Conservation (phyloP, 2,329 filamentous ascomycete genomes). For the Aspergillus viridinutans region DNA sequence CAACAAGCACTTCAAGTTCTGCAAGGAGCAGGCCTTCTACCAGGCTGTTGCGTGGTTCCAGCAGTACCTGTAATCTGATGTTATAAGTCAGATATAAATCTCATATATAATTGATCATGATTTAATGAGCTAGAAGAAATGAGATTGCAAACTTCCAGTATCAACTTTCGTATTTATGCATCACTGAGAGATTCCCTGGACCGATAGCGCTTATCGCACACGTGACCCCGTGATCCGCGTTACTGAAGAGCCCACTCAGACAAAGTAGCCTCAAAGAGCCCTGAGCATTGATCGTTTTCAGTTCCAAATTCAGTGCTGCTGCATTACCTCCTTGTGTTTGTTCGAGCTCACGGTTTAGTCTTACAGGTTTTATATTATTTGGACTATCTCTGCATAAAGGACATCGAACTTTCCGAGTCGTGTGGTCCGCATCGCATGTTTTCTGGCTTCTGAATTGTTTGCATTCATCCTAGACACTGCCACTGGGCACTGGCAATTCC, state of each 20-base stretch:
- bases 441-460: background rate
- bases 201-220: constrained; percentile 10
- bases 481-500: background rate
- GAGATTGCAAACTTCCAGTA: background rate
- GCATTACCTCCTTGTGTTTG: background rate
- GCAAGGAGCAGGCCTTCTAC: constrained; percentile 75
- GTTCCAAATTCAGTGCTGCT: background rate
- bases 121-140: constrained; percentile 9
- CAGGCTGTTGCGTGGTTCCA: constrained; percentile 78
- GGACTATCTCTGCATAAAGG: background rate
- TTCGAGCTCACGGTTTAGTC: background rate
- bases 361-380: background rate
- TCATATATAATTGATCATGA: background rate
- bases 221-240: constrained; percentile 12
- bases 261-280: constrained; percentile 5
- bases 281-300: background rate
- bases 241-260: constrained; percentile 1
- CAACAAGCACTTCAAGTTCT: constrained; percentile 58
- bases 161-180: background rate
- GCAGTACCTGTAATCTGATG: constrained; percentile 46
- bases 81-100: constrained; percentile 12
- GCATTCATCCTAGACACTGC: background rate
- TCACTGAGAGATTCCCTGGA: background rate
- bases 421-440: background rate
- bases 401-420: background rate